phyloP scores from a whole-genome alignment of 1,284 basidiomycete genomes.

The Ganoderma multipileum region DNA sequence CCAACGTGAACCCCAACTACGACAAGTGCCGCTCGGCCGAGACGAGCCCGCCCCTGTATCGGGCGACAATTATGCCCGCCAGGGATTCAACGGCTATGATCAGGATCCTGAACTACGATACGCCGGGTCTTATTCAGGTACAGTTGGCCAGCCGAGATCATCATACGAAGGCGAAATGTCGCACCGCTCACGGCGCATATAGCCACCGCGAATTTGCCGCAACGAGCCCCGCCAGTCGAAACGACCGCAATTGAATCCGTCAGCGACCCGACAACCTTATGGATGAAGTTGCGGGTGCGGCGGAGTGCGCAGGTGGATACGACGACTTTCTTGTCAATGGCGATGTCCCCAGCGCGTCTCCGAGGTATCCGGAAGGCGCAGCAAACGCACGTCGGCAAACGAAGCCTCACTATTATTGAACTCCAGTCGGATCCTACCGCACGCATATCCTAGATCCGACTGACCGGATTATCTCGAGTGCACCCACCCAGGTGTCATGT shows the following conservation, averaged over 20 bases:
- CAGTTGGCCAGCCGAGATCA: not conserved
- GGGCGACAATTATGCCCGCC: conserved; percentile 6
- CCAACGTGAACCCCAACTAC: not conserved
- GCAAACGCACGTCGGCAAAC: not conserved
- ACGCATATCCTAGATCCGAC: not conserved
- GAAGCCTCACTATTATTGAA: not conserved
- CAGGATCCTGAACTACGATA: not conserved
- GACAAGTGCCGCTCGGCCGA: not conserved
- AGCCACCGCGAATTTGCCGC: conserved; percentile 1
- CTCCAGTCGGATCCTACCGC: not conserved
- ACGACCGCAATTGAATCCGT: not conserved
- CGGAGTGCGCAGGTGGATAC: not conserved
- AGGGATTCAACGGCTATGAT: conserved; percentile 4
- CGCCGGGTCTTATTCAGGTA: not conserved
- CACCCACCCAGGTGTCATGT: not conserved
- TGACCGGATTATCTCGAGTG: not conserved
- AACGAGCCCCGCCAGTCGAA: not conserved
- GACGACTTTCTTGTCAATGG: not conserved
- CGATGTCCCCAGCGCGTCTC: not conserved
- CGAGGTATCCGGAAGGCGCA: not conserved
- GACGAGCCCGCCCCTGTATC: not conserved
- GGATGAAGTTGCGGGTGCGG: not conserved
- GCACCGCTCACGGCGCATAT: not conserved
- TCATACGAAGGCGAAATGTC: not conserved
- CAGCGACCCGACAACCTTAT: not conserved